Base-by-base conservation (phyloP, 2,329 filamentous ascomycete species). In the Zalaria obscura region DNA sequence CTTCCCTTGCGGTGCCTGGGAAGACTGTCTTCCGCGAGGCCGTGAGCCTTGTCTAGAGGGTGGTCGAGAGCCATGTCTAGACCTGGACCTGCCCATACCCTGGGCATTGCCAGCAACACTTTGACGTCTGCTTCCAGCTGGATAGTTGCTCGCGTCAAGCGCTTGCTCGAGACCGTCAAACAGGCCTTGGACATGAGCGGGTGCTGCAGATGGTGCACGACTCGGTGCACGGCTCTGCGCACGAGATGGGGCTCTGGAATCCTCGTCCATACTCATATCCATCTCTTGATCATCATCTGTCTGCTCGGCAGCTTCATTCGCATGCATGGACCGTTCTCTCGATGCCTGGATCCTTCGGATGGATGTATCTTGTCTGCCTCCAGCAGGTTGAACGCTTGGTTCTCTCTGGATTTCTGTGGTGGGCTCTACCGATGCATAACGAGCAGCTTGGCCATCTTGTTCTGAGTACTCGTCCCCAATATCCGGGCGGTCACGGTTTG, bases 401-500 rank as follows among this genome's bases (percentile, higher is more conserved):
- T 27, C 4, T 29, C 18, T 18, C 18, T 18, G 18, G 18, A 18
- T 18, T 18, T 18, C 18, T 18, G 18, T 18, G 18, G 18, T 18
- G 18, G 18, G 18, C 18, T 18, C 18, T 18, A 18, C 18, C 18
- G 18, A 18, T 18, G 18, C 18, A 18, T 18, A 18, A 9, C 35
- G 6, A 27, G 5, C 25, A 25, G 3, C 9, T 5, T n/a, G 4
- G 11, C 31, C 5, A 25, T 7, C 27, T 40, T n/a, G 5, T 27
- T 27, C 4, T 29, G 35, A 5, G 42, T 40, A 35, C 35, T 56
- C 43, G 6, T 48, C 25, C 9, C 43, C 28, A 4, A 44, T 54
- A 43, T 66, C 60, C 2, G 55, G 55, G 4, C 59, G 55, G 43
- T 64, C 55, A 36, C 63, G 61, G 39, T 62, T 57, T 6, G 56